These are phyloP conservation scores for Hemisphaericaspora lyxosophila DNA, from an alignment of 1,139 yeast genomes.

Conservation along the genomic window DNA sequence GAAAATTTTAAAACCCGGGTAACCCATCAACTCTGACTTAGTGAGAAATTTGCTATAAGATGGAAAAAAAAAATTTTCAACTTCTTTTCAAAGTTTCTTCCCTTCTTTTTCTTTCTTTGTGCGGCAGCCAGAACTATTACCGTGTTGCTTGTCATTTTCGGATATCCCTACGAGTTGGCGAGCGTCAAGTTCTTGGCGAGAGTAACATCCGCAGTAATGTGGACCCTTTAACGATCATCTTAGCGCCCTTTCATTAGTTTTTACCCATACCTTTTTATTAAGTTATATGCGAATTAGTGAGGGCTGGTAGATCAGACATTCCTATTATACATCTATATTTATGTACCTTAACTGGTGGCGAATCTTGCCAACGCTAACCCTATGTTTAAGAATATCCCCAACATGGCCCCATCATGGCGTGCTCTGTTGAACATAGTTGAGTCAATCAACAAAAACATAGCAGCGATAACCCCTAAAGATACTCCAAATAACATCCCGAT, in stretches of 20 bases:
- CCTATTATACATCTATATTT: slow-evolving; percentile 26
- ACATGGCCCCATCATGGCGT: slow-evolving; percentile 61
- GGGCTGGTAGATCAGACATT: slow-evolving; percentile 56
- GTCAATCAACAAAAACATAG: slow-evolving; percentile 55
- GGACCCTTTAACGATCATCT: slow-evolving; percentile 39
- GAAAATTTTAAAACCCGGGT: not conserved
- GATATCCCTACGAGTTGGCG: slow-evolving; percentile 52
- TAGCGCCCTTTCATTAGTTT: slow-evolving; percentile 46
- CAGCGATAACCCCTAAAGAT: slow-evolving; percentile 60
- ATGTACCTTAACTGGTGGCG: slow-evolving; percentile 22
- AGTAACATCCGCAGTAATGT: slow-evolving; percentile 22
- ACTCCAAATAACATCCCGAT: slow-evolving; percentile 65
- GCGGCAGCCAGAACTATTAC: slow-evolving; percentile 59
- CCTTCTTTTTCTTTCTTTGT: slow-evolving; percentile 32
- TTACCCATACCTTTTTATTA: slow-evolving; percentile 18
- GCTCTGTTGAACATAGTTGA: slow-evolving; percentile 56
- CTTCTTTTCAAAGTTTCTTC: not conserved
- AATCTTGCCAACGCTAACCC: slow-evolving; percentile 56
- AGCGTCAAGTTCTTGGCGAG: slow-evolving; percentile 59
- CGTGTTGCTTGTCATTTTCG: slow-evolving; percentile 58
- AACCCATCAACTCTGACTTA: not conserved
- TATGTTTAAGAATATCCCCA: slow-evolving; percentile 60
- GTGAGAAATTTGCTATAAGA: not conserved
- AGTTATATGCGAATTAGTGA: slow-evolving; percentile 29
- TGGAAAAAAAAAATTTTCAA: slow-evolving; percentile 7